Percentiles rank a stretch among this genome's conserved stretches.
These are phyloP conservation scores for Hamigera avellanea DNA, from an alignment of 495 filamentous ascomycete genomes.

Conservation along the genomic window DNA sequence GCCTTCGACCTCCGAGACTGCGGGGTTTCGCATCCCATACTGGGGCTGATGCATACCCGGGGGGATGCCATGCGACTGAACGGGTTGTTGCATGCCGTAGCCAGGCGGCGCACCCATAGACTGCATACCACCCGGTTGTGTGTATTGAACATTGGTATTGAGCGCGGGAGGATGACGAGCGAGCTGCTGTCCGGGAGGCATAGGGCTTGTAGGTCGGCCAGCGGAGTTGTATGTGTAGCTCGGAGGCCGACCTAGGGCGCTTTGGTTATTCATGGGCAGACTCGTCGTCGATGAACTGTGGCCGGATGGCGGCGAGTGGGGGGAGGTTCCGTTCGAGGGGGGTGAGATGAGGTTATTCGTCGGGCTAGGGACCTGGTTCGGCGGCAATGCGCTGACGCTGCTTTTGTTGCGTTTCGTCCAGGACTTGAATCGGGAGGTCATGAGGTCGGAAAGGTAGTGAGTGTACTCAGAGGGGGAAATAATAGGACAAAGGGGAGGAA, in stretches of 20 bases:
- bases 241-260: constrained; percentile 47
- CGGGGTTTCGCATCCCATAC: constrained; percentile 37
- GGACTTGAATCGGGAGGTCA: constrained; percentile 40
- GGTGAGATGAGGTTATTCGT: constrained; percentile 17
- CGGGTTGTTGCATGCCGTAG: constrained; percentile 35
- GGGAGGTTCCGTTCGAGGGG: constrained; percentile 23
- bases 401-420: constrained; percentile 34
- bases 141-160: constrained; percentile 49
- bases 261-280: constrained; percentile 39
- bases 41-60: constrained; percentile 25
- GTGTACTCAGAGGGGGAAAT: constrained; percentile 2
- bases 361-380: constrained; percentile 4
- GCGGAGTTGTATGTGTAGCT: constrained; percentile 59
- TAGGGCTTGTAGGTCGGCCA: constrained; percentile 46
- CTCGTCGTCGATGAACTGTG: constrained; percentile 39
- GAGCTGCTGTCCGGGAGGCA: constrained; percentile 47
- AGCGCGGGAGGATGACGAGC: constrained; percentile 61
- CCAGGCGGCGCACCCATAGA: constrained; percentile 40
- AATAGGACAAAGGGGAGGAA: constrained; percentile 6
- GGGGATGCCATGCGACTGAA: constrained; percentile 33
- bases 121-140: constrained; percentile 37
- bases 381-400: constrained; percentile 7
- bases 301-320: constrained; percentile 26
- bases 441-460: constrained; percentile 24
- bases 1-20: constrained; percentile 75